These are phyloP conservation scores for Fusarium chuoi DNA, from an alignment of 2,329 filamentous ascomycete genomes.

Conservation along the genomic window DNA sequence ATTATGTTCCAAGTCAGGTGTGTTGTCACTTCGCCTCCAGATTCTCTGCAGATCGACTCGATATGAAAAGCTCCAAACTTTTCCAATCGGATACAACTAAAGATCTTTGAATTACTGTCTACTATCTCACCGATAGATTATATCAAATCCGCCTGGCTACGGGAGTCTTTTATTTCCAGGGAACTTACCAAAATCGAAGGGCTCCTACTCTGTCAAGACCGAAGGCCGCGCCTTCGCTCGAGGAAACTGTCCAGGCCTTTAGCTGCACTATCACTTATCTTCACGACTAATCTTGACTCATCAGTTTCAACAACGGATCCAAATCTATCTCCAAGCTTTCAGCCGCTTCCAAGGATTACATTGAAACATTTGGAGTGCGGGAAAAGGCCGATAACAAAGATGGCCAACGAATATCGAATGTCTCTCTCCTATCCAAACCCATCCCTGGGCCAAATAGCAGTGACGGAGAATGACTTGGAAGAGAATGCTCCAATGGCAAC, in stretches of 20 bases:
- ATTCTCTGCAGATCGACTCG: constrained; percentile 5
- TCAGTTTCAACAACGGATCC: background rate
- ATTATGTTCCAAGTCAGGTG: constrained; percentile 27
- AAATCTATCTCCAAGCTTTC: background rate
- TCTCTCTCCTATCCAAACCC: constrained; percentile 50
- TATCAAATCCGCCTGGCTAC: background rate
- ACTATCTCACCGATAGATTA: background rate
- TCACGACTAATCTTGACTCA: background rate
- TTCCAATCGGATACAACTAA: background rate
- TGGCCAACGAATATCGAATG: constrained; percentile 44
- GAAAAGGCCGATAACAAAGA: constrained; percentile 14
- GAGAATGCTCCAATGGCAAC: constrained; percentile 1
- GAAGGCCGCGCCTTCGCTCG: background rate
- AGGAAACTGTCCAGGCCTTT: background rate
- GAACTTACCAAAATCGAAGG: background rate
- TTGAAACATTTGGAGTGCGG: background rate
- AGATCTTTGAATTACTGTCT: background rate
- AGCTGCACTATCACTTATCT: background rate
- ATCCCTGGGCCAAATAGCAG: constrained; percentile 47
- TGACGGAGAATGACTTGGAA: constrained; percentile 14
- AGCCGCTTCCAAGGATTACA: no score
- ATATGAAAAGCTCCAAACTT: constrained; percentile 35
- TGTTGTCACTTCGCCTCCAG: background rate
- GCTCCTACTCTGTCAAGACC: background rate
- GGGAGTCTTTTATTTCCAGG: no score